Evolutionary conservation across 2,329 filamentous ascomycete genomes (phyloP).

Genomic region (Dryadomyces quercivorus): DNA sequence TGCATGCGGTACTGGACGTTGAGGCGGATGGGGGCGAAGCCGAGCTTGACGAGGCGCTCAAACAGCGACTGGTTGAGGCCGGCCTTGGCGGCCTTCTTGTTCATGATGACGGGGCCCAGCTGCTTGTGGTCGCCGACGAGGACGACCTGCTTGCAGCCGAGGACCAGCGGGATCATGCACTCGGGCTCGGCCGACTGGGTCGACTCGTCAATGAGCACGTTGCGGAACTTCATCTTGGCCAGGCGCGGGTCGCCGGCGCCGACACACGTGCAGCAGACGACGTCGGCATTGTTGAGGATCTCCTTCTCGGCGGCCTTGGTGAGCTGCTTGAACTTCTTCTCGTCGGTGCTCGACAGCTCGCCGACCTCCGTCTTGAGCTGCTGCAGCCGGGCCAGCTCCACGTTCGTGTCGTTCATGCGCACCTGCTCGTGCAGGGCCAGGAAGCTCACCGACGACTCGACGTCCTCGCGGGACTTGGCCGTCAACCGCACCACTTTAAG

Average conservation of each 20-base stretch:
- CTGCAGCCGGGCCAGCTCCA: slow-evolving; percentile 82
- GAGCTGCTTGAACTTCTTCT: slow-evolving; percentile 96
- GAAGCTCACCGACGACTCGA: slow-evolving; percentile 96
- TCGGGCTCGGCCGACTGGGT: slow-evolving; percentile 97
- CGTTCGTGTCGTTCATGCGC: slow-evolving; percentile 91
- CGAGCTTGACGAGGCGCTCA: slow-evolving; percentile 88
- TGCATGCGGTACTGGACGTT: slow-evolving; percentile 99
- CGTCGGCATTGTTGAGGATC: slow-evolving; percentile 88
- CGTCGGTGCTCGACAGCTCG: slow-evolving; percentile 86
- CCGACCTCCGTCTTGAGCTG: slow-evolving; percentile 86
- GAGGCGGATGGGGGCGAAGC: slow-evolving; percentile 78
- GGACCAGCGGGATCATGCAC: slow-evolving; percentile 94
- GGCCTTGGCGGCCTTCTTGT: slow-evolving; percentile 98
- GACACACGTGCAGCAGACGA: slow-evolving; percentile 97
- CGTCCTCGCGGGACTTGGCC: slow-evolving; percentile 97
- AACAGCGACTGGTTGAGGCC: slow-evolving; percentile 97
- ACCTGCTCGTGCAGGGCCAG: slow-evolving; percentile 94
- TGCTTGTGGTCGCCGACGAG: slow-evolving; percentile 97
- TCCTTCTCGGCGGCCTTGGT: slow-evolving; percentile 90
- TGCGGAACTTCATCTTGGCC: slow-evolving; percentile 95
- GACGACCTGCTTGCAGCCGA: slow-evolving; percentile 98
- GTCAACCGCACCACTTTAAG: slow-evolving; percentile 95
- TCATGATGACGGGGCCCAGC: slow-evolving; percentile 97
- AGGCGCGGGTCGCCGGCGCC: slow-evolving; percentile 92
- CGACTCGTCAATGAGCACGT: slow-evolving; percentile 94